Evolutionary conservation across 352 stramenopile species (phyloP).

Genomic region (Phytophthora europaea): DNA sequence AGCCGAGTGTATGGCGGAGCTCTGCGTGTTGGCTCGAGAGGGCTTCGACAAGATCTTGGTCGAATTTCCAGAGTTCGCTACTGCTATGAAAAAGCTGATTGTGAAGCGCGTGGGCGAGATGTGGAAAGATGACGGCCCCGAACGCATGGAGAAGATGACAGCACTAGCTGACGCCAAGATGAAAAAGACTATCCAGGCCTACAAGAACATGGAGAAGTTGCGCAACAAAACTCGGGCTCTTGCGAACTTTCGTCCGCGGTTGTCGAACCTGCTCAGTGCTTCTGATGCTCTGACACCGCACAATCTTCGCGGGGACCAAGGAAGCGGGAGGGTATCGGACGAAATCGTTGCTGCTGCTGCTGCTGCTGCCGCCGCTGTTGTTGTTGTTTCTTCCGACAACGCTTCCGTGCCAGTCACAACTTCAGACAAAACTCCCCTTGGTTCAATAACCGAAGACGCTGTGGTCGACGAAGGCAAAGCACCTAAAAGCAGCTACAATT

Average conservation of each 20-base stretch:
- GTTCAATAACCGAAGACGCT: slow-evolving; percentile 29
- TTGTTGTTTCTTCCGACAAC: neutral
- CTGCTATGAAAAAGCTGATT: slow-evolving; percentile 75
- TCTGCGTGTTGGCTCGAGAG: slow-evolving; percentile 69
- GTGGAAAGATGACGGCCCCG: slow-evolving; percentile 50
- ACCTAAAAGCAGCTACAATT: neutral
- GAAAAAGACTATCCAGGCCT: slow-evolving; percentile 64
- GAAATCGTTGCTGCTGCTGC: slow-evolving; percentile 24
- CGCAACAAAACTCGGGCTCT: slow-evolving; percentile 47
- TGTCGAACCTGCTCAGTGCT: slow-evolving; percentile 41
- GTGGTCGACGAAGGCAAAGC: slow-evolving; percentile 20
- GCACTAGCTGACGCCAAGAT: slow-evolving; percentile 68
- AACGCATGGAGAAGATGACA: slow-evolving; percentile 77
- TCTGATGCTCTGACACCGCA: slow-evolving; percentile 12
- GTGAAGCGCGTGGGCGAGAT: slow-evolving; percentile 76
- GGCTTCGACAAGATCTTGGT: slow-evolving; percentile 78
- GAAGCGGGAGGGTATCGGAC: slow-evolving; percentile 11
- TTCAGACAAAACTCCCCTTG: slow-evolving; percentile 6
- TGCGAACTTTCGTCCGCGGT: slow-evolving; percentile 33
- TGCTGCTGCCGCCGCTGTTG: slow-evolving; percentile 13
- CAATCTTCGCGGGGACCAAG: slow-evolving; percentile 11
- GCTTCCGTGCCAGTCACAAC: neutral
- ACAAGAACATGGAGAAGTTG: slow-evolving; percentile 59
- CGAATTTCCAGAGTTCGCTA: slow-evolving; percentile 79
- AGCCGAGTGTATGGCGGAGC: slow-evolving; percentile 72